Evolutionary conservation across 345 rosid genomes (phyloP).

Genomic region (Eucalyptus pumila): DNA sequence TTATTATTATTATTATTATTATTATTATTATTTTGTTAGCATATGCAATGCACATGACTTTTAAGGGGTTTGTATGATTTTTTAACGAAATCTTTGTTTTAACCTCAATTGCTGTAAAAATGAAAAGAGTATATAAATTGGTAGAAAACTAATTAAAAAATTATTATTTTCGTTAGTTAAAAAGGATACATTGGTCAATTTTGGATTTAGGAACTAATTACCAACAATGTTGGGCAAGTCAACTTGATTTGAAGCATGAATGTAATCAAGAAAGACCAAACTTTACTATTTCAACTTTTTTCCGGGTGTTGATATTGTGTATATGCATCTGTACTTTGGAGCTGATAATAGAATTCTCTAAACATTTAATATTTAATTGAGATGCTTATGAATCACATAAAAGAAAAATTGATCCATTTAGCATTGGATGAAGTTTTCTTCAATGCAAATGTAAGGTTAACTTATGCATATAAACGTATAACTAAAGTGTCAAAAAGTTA

Average conservation of each 20-base stretch:
- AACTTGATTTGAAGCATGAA: neutral
- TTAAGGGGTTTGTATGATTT: neutral
- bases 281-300: neutral
- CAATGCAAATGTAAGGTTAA: neutral
- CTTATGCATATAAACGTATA: neutral
- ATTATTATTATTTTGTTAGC: neutral
- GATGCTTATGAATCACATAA: neutral
- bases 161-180: accelerated
- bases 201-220: neutral
- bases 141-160: neutral
- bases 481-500: neutral
- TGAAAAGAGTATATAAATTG: neutral
- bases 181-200: neutral
- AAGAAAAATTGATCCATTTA: neutral
- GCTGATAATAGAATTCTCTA: neutral
- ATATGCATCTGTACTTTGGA: neutral
- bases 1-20: no score
- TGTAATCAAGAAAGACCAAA: neutral
- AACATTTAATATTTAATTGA: neutral
- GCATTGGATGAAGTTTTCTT: neutral
- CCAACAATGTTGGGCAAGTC: neutral
- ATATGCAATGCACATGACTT: neutral
- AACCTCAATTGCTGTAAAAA: neutral
- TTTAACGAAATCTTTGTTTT: neutral
- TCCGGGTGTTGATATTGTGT: accelerated